These are phyloP conservation scores for Tolypocladium endophyticum DNA, from an alignment of 2,329 filamentous ascomycete genomes.

Conservation along the genomic window DNA sequence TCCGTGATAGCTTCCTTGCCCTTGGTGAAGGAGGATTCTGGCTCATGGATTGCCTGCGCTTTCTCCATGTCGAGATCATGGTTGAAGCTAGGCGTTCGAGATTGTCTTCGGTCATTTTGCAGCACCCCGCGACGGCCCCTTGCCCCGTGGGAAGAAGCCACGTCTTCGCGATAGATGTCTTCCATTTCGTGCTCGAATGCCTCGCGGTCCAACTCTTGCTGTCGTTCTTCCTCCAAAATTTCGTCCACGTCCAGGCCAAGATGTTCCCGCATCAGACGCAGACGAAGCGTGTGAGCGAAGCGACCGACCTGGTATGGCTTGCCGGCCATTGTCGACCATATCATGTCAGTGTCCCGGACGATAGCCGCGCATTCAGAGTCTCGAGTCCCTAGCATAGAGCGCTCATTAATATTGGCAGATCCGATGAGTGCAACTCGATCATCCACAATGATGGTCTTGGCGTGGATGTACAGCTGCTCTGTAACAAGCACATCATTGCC, in stretches of 20 bases:
- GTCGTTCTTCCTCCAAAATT: constrained; percentile 68
- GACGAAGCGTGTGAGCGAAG: constrained; percentile 84
- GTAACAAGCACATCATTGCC: constrained; percentile 78
- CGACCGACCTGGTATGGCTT: constrained; percentile 80
- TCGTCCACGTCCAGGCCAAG: constrained; percentile 91
- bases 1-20: constrained; percentile 1
- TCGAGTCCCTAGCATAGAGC: constrained; percentile 83
- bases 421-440: constrained; percentile 90
- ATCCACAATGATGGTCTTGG: constrained; percentile 93
- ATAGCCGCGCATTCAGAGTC: constrained; percentile 89
- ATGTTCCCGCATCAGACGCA: constrained; percentile 94
- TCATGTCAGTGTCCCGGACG: constrained; percentile 85
- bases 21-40: not conserved
- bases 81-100: constrained; percentile 52
- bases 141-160: not conserved
- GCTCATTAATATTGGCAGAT: constrained; percentile 96
- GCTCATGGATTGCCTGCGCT: constrained; percentile 38
- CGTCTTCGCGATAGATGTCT: constrained; percentile 45
- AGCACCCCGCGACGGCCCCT: constrained; percentile 25
- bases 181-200: constrained; percentile 50
- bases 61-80: constrained; percentile 41
- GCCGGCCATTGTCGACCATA: constrained; percentile 85
- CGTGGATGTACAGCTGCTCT: constrained; percentile 96
- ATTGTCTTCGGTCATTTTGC: constrained; percentile 15
- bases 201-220: constrained; percentile 52